A percentile compares a stretch with the other conserved stretches of the same genome.
Evolutionary conservation across 176 grass and related monocot species (phyloP).

Genomic region (Oryza longistaminata): DNA sequence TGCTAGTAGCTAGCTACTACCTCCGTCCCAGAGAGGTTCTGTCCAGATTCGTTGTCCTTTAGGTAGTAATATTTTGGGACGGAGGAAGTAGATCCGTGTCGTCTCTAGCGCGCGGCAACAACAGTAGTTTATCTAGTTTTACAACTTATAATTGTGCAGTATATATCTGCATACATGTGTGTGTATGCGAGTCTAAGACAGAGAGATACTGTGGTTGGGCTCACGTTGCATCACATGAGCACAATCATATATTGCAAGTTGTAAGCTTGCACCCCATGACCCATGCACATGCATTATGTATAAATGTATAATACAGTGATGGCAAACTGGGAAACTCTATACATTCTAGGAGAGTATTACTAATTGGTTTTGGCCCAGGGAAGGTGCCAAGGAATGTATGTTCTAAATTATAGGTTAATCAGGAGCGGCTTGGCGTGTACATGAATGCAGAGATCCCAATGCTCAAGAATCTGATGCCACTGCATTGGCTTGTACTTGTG

Average conservation of each 20-base stretch:
- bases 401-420: conserved; percentile 52
- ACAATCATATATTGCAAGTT: conserved; percentile 49
- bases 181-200: not conserved
- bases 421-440: not conserved
- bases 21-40: too few relatives aligned
- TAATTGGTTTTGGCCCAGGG: not conserved
- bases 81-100: too few relatives aligned
- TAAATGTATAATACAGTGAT: not conserved
- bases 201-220: conserved; percentile 33
- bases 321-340: not conserved
- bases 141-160: not conserved
- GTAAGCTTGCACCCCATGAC: not conserved
- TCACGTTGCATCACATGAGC: conserved; percentile 76
- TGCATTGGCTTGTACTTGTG: conserved; percentile 19
- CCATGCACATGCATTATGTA: not conserved
- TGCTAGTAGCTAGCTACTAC: too few relatives aligned
- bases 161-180: not conserved
- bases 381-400: conserved; percentile 42
- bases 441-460: conserved; percentile 50
- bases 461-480: conserved; percentile 43
- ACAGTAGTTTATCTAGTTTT: conserved; percentile 19
- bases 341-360: not conserved
- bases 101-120: not conserved
- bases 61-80: too few relatives aligned
- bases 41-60: too few relatives aligned